Conservation (phyloP, 495 filamentous ascomycete species). For the Sabuloglossum arenarium region DNA sequence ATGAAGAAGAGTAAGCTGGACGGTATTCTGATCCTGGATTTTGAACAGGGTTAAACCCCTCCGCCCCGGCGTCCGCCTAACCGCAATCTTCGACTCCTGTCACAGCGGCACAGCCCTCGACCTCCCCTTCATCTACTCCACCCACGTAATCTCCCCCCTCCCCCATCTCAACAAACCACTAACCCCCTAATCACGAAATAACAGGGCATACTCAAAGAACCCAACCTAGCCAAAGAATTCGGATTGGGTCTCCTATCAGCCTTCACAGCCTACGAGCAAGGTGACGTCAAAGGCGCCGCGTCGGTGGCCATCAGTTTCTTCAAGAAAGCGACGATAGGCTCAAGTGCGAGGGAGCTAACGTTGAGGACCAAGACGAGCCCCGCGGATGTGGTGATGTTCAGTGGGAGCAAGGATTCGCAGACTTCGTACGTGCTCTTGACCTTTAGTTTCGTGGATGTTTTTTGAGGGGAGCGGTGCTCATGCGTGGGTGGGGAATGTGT, state of each 20-base stretch:
- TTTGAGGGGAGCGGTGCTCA: slow-evolving; percentile 18
- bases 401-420: slow-evolving; percentile 87
- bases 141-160: slow-evolving; percentile 18
- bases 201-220: slow-evolving; percentile 96
- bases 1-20: no score
- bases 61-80: slow-evolving; percentile 71
- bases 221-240: slow-evolving; percentile 93
- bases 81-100: slow-evolving; percentile 97
- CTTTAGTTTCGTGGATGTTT: slow-evolving; percentile 1
- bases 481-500: slow-evolving; percentile 24
- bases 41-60: slow-evolving; percentile 31
- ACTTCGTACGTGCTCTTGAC: slow-evolving; percentile 43
- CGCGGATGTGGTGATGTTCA: slow-evolving; percentile 95
- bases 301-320: slow-evolving; percentile 42
- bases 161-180: slow-evolving; percentile 29
- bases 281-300: slow-evolving; percentile 65
- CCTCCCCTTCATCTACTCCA: slow-evolving; percentile 93
- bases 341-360: slow-evolving; percentile 55
- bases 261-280: slow-evolving; percentile 76
- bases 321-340: slow-evolving; percentile 80
- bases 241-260: slow-evolving; percentile 80
- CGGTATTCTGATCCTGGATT: no score
- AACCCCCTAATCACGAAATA: no score
- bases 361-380: slow-evolving; percentile 80
- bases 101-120: slow-evolving; percentile 93